Evolutionary conservation across 371 early-diverging fungal genomes (phyloP), one percentile per base, ranked within the genome.

Genomic region (Mortierella sp.): DNA sequence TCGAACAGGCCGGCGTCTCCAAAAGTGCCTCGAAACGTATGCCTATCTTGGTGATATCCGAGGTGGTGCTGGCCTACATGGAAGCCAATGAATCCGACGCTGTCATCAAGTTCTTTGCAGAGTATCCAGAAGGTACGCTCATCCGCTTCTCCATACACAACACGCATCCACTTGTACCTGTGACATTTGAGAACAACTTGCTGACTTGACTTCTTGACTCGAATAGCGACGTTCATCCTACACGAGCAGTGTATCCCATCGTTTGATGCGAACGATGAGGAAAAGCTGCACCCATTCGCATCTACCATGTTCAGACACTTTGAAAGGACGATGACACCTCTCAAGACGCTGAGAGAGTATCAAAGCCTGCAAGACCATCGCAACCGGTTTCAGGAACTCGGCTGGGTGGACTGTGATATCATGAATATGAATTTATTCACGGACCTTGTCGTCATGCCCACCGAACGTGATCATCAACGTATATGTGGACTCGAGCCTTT

Each of bases 231-330:
- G 3, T 76, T 76, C 28, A 34, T 76, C 16, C 43, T 76, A 3
- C 77, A 76, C 41, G 77, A 76, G 37, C 77, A 76, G 37, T 76
- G 77, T 34, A 65, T 76, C 9, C 77, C 77, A 22, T 48, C 56
- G 9, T 76, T 58, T 49, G 77, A 76, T 44, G 7, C 21, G 9
- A 58, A 69, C 16, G 54, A 60, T 1, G 56, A 55, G 29, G 43
- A 62, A 13, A 60, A 69, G 24, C 43, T 69, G 10, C 77, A 76
- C 14, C 77, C 77, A 8, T 76, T 76, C 22, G 66, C 69, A 3
- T 34, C 50, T 6, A 76, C 77, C 3, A 76, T 76, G 77, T 69
- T 69, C 21, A 51, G 51, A 16, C 77, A 76, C 48, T 76, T 76
- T 55, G 55, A 68, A 34, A 49, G 63, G 47, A 76, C 77, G 1